These are phyloP conservation scores for Ganoderma lingzhi DNA, from an alignment of 1,284 basidiomycete genomes.

Conservation along the genomic window DNA sequence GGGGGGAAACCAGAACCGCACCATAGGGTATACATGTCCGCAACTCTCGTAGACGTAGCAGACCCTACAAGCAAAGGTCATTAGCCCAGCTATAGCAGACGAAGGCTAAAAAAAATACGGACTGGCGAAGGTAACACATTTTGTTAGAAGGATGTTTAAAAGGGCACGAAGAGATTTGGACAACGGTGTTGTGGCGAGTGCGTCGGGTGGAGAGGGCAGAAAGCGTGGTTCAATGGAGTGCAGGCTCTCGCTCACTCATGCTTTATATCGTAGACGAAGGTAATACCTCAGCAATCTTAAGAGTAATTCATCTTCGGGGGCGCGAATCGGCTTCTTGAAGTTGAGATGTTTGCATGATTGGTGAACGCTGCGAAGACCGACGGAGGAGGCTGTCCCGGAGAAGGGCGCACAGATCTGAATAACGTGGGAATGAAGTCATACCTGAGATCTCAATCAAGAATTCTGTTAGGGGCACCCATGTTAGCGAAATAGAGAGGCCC, in stretches of 20 bases:
- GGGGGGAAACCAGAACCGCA: constrained; percentile 11
- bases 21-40: constrained; percentile 36
- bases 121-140: constrained; percentile 39
- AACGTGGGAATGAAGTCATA: constrained; percentile 2
- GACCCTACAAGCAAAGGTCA: constrained; percentile 22
- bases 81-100: neutral
- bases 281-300: neutral
- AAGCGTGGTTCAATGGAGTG: neutral
- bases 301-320: constrained; percentile 5
- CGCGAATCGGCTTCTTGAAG: constrained; percentile 11
- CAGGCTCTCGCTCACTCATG: neutral
- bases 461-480: constrained; percentile 1
- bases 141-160: neutral
- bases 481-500: neutral
- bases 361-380: constrained; percentile 4
- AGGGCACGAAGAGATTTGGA: neutral
- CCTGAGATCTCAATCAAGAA: constrained; percentile 12
- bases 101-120: constrained; percentile 5
- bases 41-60: constrained; percentile 37
- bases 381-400: constrained; percentile 9
- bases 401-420: neutral
- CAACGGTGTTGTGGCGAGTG: neutral
- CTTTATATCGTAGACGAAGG: constrained; percentile 1
- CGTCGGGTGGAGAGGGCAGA: neutral
- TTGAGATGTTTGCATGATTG: constrained; percentile 9